A percentile compares a stretch with the other conserved stretches of the same genome.
phyloP scores from a whole-genome alignment of 805 yeast genomes.

The Kodamaea nitidulidarum region DNA sequence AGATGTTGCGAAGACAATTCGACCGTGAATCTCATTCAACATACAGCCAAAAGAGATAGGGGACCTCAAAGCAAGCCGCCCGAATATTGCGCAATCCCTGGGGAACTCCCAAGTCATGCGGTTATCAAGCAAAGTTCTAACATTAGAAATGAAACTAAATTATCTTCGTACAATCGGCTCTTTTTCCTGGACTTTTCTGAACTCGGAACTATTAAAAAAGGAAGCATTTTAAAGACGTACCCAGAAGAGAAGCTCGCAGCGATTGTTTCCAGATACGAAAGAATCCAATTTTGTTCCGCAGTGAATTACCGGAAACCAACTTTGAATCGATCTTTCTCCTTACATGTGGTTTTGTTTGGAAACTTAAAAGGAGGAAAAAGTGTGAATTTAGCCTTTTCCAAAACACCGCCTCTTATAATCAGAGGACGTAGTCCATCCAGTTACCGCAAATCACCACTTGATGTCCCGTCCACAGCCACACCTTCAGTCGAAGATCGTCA shows the following conservation, averaged over 20 bases:
- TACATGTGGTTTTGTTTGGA: conserved; percentile 18
- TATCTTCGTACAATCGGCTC: conserved; percentile 15
- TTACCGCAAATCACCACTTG: conserved; percentile 1
- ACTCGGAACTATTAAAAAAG: neutral
- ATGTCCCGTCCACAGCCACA: too few relatives aligned
- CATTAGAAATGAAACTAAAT: conserved; percentile 19
- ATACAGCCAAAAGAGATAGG: conserved; percentile 24
- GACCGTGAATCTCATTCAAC: conserved; percentile 19
- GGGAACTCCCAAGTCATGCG: conserved; percentile 20
- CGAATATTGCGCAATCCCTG: conserved; percentile 20
- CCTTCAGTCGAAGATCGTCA: neutral
- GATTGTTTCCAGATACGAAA: conserved; percentile 21
- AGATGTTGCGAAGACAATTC: conserved; percentile 15
- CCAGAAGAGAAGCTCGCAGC: conserved; percentile 7
- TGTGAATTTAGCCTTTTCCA: conserved; percentile 21
- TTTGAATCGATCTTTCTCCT: conserved; percentile 13
- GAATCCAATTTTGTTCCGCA: conserved; percentile 19
- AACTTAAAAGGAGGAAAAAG: conserved; percentile 9
- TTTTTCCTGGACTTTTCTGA: conserved; percentile 13
- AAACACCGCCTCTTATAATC: conserved; percentile 57
- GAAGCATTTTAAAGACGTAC: conserved; percentile 9
- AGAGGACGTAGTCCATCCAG: conserved; percentile 67
- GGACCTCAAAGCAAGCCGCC: conserved; percentile 24
- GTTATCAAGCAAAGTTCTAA: conserved; percentile 19
- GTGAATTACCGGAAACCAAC: conserved; percentile 3